Conservation (phyloP, 1,284 basidiomycete genomes). For the Boletus sp. region DNA sequence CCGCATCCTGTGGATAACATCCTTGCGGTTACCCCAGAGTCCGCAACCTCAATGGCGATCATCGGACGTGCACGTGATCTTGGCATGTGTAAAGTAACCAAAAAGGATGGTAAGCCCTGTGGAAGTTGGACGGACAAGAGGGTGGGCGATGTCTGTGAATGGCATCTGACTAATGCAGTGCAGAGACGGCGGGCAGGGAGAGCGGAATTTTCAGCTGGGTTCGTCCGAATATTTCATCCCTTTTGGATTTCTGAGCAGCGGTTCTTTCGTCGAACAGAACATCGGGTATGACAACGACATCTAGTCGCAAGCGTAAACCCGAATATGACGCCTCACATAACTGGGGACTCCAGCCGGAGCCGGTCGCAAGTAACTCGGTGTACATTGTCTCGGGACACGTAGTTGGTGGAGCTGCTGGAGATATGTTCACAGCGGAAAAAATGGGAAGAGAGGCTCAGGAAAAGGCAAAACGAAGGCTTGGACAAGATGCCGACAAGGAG, state of each 20-base stretch:
- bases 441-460: constrained; percentile 77
- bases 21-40: constrained; percentile 86
- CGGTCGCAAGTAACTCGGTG: constrained; percentile 56
- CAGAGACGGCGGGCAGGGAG: constrained; percentile 70
- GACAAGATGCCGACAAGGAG: constrained; percentile 60
- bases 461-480: constrained; percentile 64
- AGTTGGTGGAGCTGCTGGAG: constrained; percentile 51
- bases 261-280: constrained; percentile 51
- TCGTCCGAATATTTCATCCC: constrained; percentile 26
- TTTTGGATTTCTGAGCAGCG: neutral
- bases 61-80: constrained; percentile 89
- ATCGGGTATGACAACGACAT: constrained; percentile 60
- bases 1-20: constrained; percentile 82
- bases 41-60: constrained; percentile 76
- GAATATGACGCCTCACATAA: constrained; percentile 68
- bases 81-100: constrained; percentile 78
- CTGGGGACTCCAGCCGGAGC: constrained; percentile 69
- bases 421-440: constrained; percentile 59
- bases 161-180: constrained; percentile 84
- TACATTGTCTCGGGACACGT: constrained; percentile 82
- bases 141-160: constrained; percentile 86
- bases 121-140: constrained; percentile 87
- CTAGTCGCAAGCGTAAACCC: constrained; percentile 53
- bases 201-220: constrained; percentile 86
- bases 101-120: constrained; percentile 82